Base-by-base conservation (phyloP, 2,329 filamentous ascomycete genomes). In the Penicillium sp. region DNA sequence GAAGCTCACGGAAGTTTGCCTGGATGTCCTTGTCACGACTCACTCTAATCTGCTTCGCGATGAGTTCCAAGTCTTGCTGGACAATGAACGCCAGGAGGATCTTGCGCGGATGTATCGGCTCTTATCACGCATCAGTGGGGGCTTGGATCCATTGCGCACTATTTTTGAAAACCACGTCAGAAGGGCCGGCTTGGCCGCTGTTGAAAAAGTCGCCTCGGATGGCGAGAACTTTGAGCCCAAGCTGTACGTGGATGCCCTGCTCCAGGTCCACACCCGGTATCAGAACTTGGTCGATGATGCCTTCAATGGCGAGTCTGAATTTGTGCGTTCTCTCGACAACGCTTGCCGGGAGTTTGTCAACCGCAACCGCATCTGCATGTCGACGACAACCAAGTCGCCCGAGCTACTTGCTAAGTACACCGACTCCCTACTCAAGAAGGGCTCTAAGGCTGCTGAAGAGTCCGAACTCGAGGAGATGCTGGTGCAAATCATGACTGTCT, bases 281-380 rank as follows among this genome's bases (percentile, higher is more conserved):
- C 87, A 91, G 61, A 85, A 84, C 29, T 78, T 98, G 42, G 93
- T 98, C 24, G 89, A 94, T 72, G 81, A 85, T 39, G 91, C 93
- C 1, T 98, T 98, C 71, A 87, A 85, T 51, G 90, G 94, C 52
- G 93, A 98, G 69, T 89, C 93, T 0, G 93, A 98, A 64, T 98
- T 98, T 62, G 95, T 95, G 3, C 80, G 93, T 44, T 95, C 91
- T 3, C 76, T 98, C 23, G 93, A 98, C 63, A 98, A 97, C 65
- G 93, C 93, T 14, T 98, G 93, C 73, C 82, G 90, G 55, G 93
- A 98, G 66, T 98, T 97, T 63, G 93, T 98, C 68, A 98, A 98
- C 72, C 83, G 93, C 51, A 98, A 98, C 69, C 87, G 91, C 60
- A 86, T 97, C 42, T 98, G 93, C 80, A 94, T 91, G 65, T 84